A percentile compares a stretch with the other conserved stretches of the same genome.
Evolutionary conservation across 208 protist species (phyloP).

Genomic region (Trypanosoma conorhini): DNA sequence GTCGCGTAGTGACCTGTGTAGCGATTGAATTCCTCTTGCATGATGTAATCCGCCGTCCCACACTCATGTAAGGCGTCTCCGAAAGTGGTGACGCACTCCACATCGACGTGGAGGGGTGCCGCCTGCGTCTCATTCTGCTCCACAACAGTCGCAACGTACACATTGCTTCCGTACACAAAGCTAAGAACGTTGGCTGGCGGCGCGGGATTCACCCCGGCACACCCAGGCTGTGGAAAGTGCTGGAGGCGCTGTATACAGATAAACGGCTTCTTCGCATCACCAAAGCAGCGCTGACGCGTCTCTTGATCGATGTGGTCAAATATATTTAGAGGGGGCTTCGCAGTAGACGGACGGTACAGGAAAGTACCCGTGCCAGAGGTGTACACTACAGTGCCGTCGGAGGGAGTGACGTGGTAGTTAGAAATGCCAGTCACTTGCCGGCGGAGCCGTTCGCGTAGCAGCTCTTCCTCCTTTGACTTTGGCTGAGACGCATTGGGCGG

Average conservation of each 20-base stretch:
- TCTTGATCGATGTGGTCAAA: conserved; percentile 54
- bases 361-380: conserved; percentile 56
- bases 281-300: conserved; percentile 40
- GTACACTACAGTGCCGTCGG: conserved; percentile 68
- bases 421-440: conserved; percentile 60
- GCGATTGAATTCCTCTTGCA: conserved; percentile 92
- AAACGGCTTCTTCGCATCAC: conserved; percentile 44
- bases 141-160: conserved; percentile 61
- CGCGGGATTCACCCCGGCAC: background rate
- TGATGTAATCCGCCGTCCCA: conserved; percentile 89
- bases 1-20: conserved; percentile 87
- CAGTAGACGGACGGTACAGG: conserved; percentile 53
- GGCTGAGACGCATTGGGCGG: background rate
- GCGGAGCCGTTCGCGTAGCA: conserved; percentile 79
- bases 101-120: conserved; percentile 34
- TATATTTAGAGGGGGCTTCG: conserved; percentile 48
- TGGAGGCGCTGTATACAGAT: conserved; percentile 36
- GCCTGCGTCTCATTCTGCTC: conserved; percentile 26
- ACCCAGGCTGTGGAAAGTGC: conserved; percentile 14
- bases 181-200: conserved; percentile 36
- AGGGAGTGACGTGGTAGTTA: conserved; percentile 49
- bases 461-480: conserved; percentile 70
- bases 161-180: conserved; percentile 76
- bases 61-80: conserved; percentile 65
- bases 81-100: conserved; percentile 64